Base-by-base conservation (phyloP, 805 yeast genomes). In the Spathaspora gorwiae region DNA sequence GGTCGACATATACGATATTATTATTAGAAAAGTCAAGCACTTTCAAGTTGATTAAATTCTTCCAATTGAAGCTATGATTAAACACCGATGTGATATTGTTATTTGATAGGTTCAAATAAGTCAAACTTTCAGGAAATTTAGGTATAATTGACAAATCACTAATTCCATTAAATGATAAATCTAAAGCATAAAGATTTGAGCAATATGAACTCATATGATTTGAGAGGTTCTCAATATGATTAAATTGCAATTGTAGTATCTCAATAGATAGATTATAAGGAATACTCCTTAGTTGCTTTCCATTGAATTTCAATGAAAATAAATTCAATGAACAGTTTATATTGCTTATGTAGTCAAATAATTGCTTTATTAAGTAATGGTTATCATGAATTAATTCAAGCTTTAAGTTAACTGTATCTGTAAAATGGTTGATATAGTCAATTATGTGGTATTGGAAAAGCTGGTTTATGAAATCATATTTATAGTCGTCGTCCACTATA, bases 141-240 rank as follows among this genome's bases (percentile, higher is more conserved):
- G 63, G 38, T 11, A 35, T 12, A 32, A n/a, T 12, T 5, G 53
- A 30, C 14, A 64, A 38, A 39, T 63, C 64, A n/a, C 48, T 44
- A 11, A 65, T 46, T 10, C 52, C 50, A 37, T 63, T 65, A 47
- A 45, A 65, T 3, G 68, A 62, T 35, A 65, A 48, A 48, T 65
- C 62, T 13, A 65, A 47, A 31, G 46, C 42, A 37, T 49, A 45
- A 15, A 63, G 13, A 33, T 42, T 37, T 29, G 14, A 41, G 29
- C 49, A 40, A 12, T 54, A 43, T 60, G 12, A 60, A 42, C 3
- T 29, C 12, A 29, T 29, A 5, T 29, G 32, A 11, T 29, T 29
- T 29, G 32, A 9, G 3, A 29, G 12, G 6, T 36, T 36, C 14
- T 24, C 13, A 33, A 32, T 34, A 29, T 19, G 26, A 13, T 9